Base-by-base conservation (phyloP, 1,284 basidiomycete species). In the Thelephora terrestris region DNA sequence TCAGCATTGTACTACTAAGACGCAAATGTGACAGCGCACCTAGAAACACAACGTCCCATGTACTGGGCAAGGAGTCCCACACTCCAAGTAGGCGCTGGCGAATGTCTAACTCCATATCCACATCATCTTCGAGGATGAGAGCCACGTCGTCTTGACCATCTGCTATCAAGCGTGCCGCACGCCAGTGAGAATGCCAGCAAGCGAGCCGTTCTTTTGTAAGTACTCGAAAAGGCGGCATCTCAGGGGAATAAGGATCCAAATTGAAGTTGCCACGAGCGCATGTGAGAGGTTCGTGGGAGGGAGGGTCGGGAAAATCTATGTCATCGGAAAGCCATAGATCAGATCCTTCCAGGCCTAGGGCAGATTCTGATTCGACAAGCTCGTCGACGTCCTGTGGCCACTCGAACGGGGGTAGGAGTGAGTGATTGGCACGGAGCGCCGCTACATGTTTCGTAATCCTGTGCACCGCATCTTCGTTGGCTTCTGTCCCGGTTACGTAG, bases 31-130 rank as follows among this genome's bases (percentile, higher is more conserved):
- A 20, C n/a, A 7, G 58, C 69, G 53, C 58, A 76, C 87, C 88
- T 47, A 91, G 64, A 54, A 85, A 83, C 35, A 88, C 71, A 21
- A 88, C 73, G 53, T 90, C 85, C 87, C 87, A 91, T 18, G 75
- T 71, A 0, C 42, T 43, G 2, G 87, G 85, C 17, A 91, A 57
- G 4, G 64, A 58, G 1, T 57, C 49, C 81, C 83, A 85, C 43
- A 88, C 59, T 5, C 57, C 55, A 32, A 56, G 57, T 46, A 89
- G 63, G 36, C 76, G 69, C 10, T 59, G 47, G 14, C 70, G 62
- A 7, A 86, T 71, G 56, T 89, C 80, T 50, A 67, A 71, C 64
- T 91, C 85, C 71, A 87, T 77, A 59, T 91, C 83, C 14, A 91
- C 66, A 52, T 90, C 87, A 59, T 91, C 88, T 64, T 91, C 86